Percentiles rank a stretch among this genome's conserved stretches.
These are phyloP conservation scores for Alternaria arbusti DNA, from an alignment of 2,329 filamentous ascomycete genomes.

Conservation along the genomic window DNA sequence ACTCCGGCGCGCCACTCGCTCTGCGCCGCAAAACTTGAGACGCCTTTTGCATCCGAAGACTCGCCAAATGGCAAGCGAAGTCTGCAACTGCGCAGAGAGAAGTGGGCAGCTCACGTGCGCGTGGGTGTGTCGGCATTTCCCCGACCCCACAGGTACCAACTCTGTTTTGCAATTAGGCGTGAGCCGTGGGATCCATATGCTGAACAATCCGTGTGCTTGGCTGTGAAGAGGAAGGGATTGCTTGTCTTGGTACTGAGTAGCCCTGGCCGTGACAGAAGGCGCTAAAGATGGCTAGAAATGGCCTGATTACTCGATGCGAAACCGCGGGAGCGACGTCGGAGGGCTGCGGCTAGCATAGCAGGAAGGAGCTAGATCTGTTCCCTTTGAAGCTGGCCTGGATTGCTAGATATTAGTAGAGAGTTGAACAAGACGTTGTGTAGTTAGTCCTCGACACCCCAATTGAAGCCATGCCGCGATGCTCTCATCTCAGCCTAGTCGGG, in stretches of 20 bases:
- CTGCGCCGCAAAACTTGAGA: conserved; percentile 25
- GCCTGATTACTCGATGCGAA: neutral
- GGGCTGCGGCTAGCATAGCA: neutral
- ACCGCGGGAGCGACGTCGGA: neutral
- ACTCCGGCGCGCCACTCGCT: conserved; percentile 1
- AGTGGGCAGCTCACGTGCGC: conserved; percentile 17
- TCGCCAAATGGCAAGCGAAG: conserved; percentile 10
- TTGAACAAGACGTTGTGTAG: neutral
- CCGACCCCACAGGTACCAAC: conserved; percentile 14
- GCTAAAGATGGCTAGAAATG: neutral
- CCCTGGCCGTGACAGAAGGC: neutral
- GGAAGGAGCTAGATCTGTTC: neutral
- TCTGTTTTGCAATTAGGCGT: conserved; percentile 11
- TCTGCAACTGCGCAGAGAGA: neutral
- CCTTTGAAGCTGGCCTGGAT: neutral
- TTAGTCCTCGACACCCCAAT: neutral
- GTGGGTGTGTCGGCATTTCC: conserved; percentile 21
- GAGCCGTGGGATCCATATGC: conserved; percentile 18
- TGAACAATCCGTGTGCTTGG: conserved; percentile 21
- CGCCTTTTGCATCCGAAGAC: conserved; percentile 18
- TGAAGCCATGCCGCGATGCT: neutral
- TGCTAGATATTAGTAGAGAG: neutral
- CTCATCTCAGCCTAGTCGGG: neutral
- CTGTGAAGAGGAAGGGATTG: neutral
- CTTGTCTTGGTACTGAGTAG: neutral